These are phyloP conservation scores for Simmondsia chinensis DNA, from an alignment of 148 eudicot genomes.

Conservation along the genomic window DNA sequence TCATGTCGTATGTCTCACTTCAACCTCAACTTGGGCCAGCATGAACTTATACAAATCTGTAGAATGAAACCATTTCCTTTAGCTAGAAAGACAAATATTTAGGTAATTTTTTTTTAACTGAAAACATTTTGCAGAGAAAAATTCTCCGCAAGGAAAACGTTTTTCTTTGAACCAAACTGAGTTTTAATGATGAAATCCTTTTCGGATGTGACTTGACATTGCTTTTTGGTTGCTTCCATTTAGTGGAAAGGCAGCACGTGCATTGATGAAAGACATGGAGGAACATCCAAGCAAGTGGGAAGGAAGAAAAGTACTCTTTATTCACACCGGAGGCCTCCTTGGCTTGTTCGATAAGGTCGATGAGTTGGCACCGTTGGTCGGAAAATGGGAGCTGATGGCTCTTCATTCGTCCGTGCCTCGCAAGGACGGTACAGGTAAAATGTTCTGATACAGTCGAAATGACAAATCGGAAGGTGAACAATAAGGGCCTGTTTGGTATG, in stretches of 20 bases:
- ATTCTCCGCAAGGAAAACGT: too few species aligned
- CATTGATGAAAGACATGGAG: constrained; percentile 67
- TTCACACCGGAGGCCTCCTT: constrained; percentile 93
- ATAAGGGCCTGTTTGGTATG: too few species aligned
- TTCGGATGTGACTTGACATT: neutral
- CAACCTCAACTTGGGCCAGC: too few species aligned
- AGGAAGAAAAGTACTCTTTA: constrained; percentile 77
- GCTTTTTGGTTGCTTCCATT: neutral
- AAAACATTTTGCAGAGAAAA: too few species aligned
- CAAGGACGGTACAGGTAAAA: constrained; percentile 67
- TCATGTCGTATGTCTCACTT: too few species aligned
- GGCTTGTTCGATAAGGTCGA: constrained; percentile 79
- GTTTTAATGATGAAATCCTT: neutral
- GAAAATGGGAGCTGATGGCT: constrained; percentile 67
- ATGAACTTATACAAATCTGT: too few species aligned
- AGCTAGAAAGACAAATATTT: too few species aligned
- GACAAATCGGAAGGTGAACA: too few species aligned
- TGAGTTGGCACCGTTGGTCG: constrained; percentile 45
- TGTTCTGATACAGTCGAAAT: constrained; percentile 34
- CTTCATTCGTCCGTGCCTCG: constrained; percentile 67
- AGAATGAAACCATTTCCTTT: too few species aligned
- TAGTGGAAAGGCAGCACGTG: constrained; percentile 90
- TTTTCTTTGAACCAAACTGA: neutral
- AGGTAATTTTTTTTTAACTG: too few species aligned
- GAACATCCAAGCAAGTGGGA: constrained; percentile 75